phyloP scores from a whole-genome alignment of 2,329 filamentous ascomycete genomes.

The Blastomyces gilchristii region DNA sequence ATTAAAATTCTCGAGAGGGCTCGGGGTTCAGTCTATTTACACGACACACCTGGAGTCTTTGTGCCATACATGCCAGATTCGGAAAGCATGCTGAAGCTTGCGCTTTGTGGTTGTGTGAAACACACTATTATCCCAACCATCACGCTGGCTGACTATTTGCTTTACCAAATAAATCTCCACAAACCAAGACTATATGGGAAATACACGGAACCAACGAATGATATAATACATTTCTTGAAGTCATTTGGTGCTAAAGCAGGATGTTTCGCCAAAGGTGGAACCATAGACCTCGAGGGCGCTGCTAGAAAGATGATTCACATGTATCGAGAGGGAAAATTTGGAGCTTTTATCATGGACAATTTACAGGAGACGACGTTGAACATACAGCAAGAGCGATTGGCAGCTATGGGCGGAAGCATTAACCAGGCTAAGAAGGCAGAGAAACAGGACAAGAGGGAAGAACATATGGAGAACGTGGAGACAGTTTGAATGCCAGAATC shows the following conservation, averaged over 20 bases:
- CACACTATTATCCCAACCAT: slow-evolving; percentile 70
- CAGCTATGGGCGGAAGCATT: slow-evolving; percentile 31
- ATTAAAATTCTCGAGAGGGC: slow-evolving; percentile 65
- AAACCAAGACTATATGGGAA: slow-evolving; percentile 53
- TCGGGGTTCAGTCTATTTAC: slow-evolving; percentile 57
- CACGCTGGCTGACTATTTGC: slow-evolving; percentile 78
- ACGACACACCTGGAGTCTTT: slow-evolving; percentile 93
- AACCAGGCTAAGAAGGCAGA: slow-evolving; percentile 35
- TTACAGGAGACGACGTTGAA: slow-evolving; percentile 53
- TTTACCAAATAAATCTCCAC: slow-evolving; percentile 68
- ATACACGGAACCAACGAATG: slow-evolving; percentile 68
- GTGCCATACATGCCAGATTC: slow-evolving; percentile 79
- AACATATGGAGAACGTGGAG: not conserved
- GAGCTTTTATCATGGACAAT: slow-evolving; percentile 69
- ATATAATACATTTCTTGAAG: slow-evolving; percentile 61
- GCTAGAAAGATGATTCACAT: slow-evolving; percentile 71
- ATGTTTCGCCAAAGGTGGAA: slow-evolving; percentile 61
- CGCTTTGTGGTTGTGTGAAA: slow-evolving; percentile 81
- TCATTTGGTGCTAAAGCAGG: slow-evolving; percentile 65
- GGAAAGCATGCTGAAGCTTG: slow-evolving; percentile 89
- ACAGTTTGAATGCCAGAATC: not conserved
- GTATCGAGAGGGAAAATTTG: slow-evolving; percentile 69
- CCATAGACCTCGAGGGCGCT: slow-evolving; percentile 59
- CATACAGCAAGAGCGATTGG: slow-evolving; percentile 25
- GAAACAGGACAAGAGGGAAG: slow-evolving; percentile 23